These are phyloP conservation scores for Scutellaria baicalensis DNA, from an alignment of 257 asterid species.

Conservation along the genomic window DNA sequence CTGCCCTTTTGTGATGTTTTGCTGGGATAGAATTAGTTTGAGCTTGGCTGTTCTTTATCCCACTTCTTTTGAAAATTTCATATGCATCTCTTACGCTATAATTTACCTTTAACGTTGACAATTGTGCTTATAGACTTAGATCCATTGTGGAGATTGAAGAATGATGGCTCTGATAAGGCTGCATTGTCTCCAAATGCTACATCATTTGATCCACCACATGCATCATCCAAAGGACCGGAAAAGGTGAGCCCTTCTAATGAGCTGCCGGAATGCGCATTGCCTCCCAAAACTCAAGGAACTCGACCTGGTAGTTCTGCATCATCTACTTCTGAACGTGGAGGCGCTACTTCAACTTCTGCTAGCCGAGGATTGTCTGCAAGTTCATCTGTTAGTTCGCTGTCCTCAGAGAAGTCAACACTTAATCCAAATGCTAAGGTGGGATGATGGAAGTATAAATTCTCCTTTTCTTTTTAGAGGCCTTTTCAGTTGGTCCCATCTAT, in stretches of 20 bases:
- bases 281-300: conserved; percentile 42
- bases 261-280: conserved; percentile 30
- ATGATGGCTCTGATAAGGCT: conserved; percentile 41
- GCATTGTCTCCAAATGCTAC: conserved; percentile 57
- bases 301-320: conserved; percentile 62
- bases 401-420: conserved; percentile 83
- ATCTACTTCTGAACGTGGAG: conserved; percentile 66
- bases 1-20: conserved; percentile 5
- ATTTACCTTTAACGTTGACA: conserved; percentile 4
- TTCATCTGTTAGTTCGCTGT: conserved; percentile 77
- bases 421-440: conserved; percentile 95
- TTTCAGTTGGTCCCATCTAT: neutral
- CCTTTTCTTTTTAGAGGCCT: neutral
- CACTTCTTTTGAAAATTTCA: neutral
- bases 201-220: conserved; percentile 42
- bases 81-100: conserved; percentile 1
- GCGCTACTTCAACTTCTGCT: conserved; percentile 58
- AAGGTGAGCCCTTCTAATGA: conserved; percentile 41
- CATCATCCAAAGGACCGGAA: conserved; percentile 48
- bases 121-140: conserved; percentile 31
- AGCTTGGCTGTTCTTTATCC: neutral
- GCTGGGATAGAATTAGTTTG: neutral
- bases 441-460: neutral
- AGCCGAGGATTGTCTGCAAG: conserved; percentile 70
- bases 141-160: conserved; percentile 25